A percentile compares a stretch with the other conserved stretches of the same genome.
Conservation (phyloP, 2,329 filamentous ascomycete genomes). For the Ophiocordyceps camponoti-floridani region DNA sequence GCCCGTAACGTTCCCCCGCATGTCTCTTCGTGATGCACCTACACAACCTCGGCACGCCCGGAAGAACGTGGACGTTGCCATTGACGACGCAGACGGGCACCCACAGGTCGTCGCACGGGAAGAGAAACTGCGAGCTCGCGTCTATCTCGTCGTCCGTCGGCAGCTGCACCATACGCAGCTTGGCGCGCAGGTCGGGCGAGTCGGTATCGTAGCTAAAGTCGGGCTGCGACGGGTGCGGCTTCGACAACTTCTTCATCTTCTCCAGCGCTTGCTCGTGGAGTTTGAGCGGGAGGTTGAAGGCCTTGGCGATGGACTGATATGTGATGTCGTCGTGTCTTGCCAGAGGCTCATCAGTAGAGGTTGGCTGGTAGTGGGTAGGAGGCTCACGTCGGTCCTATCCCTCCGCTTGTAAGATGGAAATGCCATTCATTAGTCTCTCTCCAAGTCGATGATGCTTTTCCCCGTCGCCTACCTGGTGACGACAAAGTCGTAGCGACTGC, state of each 20-base stretch:
- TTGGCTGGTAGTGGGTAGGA: background rate
- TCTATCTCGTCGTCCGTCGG: conserved; percentile 54
- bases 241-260: conserved; percentile 70
- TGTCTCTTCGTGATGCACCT: conserved; percentile 9
- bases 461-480: conserved; percentile 46
- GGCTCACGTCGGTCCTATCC: conserved; percentile 81
- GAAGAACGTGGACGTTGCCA: conserved; percentile 82
- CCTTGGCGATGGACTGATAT: conserved; percentile 83
- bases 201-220: conserved; percentile 75
- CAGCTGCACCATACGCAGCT: conserved; percentile 77
- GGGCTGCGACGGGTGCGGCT: conserved; percentile 52
- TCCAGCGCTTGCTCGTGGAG: conserved; percentile 61
- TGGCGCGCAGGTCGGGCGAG: conserved; percentile 60
- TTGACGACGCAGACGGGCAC: conserved; percentile 81
- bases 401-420: conserved; percentile 38
- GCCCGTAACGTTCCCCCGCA: background rate
- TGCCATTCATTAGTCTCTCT: background rate
- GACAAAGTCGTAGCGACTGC: conserved; percentile 76
- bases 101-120: conserved; percentile 69
- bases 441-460: background rate
- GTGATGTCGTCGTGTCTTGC: conserved; percentile 90
- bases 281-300: conserved; percentile 59
- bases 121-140: conserved; percentile 56
- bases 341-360: background rate
- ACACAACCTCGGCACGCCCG: conserved; percentile 73